Conservation (phyloP, 1,284 basidiomycete genomes). For the Microbotryomycetes sp. region DNA sequence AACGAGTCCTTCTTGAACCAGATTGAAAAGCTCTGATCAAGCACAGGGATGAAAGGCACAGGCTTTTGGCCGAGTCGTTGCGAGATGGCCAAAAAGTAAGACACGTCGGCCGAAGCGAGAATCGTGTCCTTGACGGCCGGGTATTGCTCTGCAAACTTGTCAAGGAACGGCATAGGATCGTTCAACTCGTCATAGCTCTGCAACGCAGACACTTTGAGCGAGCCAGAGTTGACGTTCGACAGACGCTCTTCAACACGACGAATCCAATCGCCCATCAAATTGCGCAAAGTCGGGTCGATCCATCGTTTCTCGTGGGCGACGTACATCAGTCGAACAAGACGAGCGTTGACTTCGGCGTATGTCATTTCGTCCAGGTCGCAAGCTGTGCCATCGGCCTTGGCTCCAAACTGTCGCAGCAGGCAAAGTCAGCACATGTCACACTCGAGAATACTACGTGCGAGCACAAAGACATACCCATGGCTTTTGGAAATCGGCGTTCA, state of each 20-base stretch:
- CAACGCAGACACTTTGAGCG: constrained; percentile 72
- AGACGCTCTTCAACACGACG: constrained; percentile 95
- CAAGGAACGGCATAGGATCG: constrained; percentile 68
- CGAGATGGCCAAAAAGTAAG: constrained; percentile 89
- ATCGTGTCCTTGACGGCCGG: constrained; percentile 74
- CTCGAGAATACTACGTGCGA: neutral
- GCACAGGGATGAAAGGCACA: constrained; percentile 94
- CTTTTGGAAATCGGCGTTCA: constrained; percentile 94
- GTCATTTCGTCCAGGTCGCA: constrained; percentile 93
- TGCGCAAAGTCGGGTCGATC: constrained; percentile 89
- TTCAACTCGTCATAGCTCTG: constrained; percentile 83
- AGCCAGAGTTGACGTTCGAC: constrained; percentile 75
- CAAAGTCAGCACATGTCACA: neutral
- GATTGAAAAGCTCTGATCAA: constrained; percentile 86
- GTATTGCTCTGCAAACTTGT: constrained; percentile 75
- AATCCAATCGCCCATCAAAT: constrained; percentile 94
- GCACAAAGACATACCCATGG: constrained; percentile 35
- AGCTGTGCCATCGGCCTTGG: constrained; percentile 81
- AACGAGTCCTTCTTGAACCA: constrained; percentile 80
- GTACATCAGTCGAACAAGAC: constrained; percentile 89
- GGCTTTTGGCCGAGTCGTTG: constrained; percentile 96
- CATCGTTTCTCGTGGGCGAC: constrained; percentile 84
- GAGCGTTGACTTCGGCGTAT: constrained; percentile 88
- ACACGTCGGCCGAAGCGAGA: constrained; percentile 88
- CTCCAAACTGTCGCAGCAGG: constrained; percentile 56